Base-by-base conservation (phyloP, 208 protist species). In the Wallacemonas sp. region DNA sequence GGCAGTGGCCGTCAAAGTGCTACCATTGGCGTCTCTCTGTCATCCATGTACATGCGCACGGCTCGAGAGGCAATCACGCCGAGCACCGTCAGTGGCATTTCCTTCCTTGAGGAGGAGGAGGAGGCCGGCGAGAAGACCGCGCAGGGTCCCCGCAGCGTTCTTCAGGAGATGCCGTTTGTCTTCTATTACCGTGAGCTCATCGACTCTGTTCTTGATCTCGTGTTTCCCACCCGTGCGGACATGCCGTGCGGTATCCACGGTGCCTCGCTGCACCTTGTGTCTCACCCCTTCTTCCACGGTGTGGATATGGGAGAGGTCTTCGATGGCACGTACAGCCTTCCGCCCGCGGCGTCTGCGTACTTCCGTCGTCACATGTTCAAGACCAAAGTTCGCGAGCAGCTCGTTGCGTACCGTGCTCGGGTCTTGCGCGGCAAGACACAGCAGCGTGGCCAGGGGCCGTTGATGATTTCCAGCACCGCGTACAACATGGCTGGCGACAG, bases 141-240 rank as follows among this genome's bases (percentile, higher is more conserved):
- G 11, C 62, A 34, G 11, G 65, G 41, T 2, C 26, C 22, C 22
- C 62, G 81, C 60, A 89, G 86, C 61, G 56, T 79, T 17, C 47
- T 87, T 34, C 60, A 66, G 56, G 75, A 80, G 3, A 85, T 90
- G 79, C 71, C 70, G 67, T 88, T 74, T 73, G 21, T 91, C 11
- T 80, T 91, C 42, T 68, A 81, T 51, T 68, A 84, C 66, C 80
- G 84, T 31, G 76, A 84, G 36, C 77, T 90, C 36, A 84, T 87
- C 56, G 77, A 92, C 59, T 71, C 79, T 2, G 59, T 92, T 28
- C 46, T 92, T 22, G 79, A 88, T 54, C 63, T 75, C 15, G 78
- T 80, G 31, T 77, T 84, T 61, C 53, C 58, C 42, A n/a, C 33
- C 31, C n/a, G 62, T 19, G 31, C 17, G n/a, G 49, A 36, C 12